Base-by-base conservation (phyloP, 2,329 filamentous ascomycete genomes). In the Dendryphion nanum region DNA sequence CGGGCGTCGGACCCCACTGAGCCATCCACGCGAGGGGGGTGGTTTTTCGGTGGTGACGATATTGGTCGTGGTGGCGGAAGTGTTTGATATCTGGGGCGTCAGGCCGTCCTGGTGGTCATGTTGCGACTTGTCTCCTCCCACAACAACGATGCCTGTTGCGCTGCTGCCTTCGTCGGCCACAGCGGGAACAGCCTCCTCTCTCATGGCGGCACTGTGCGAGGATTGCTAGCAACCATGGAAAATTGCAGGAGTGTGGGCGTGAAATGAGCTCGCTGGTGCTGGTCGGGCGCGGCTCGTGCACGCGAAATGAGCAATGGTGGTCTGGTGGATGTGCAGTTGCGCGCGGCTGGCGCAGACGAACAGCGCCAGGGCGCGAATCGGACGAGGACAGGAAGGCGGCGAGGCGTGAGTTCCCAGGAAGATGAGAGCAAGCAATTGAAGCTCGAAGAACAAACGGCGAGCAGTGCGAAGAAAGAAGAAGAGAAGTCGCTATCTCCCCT, bases 281-380 rank as follows among this genome's bases (percentile, higher is more conserved):
- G n/a, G 37, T 45, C 45, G 51, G 48, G 26, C 44, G 40, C 35
- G 38, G 55, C 46, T 39, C 40, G 33, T 46, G 43, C 31, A 13
- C 46, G 47, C 50, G 55, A 60, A 58, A 57, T 61, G 55, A 58
- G 55, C n/a, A n/a, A n/a, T n/a, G n/a, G n/a, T n/a, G n/a, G n/a
- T 18, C 30, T 34, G 19, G 38, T 30, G 20, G 16, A 23, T 16
- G 31, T 7, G 18, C 21, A 18, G 33, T 19, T 23, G 29, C 12
- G 13, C 16, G 29, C 29, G 16, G 29, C 8, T n/a, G 13, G 29
- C 29, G 29, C 29, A 30, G 29, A 16, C 10, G 29, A 16, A 15
- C 16, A 26, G 10, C 23, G 23, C n/a, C n/a, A n/a, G 23, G 23
- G 23, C 23, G 23, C n/a, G 23, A 26, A 30, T 10, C 8, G 10